A percentile compares a stretch with the other conserved stretches of the same genome.
phyloP scores from a whole-genome alignment of 176 grass and related monocot genomes.

The Hsuehochloa calcarea region DNA sequence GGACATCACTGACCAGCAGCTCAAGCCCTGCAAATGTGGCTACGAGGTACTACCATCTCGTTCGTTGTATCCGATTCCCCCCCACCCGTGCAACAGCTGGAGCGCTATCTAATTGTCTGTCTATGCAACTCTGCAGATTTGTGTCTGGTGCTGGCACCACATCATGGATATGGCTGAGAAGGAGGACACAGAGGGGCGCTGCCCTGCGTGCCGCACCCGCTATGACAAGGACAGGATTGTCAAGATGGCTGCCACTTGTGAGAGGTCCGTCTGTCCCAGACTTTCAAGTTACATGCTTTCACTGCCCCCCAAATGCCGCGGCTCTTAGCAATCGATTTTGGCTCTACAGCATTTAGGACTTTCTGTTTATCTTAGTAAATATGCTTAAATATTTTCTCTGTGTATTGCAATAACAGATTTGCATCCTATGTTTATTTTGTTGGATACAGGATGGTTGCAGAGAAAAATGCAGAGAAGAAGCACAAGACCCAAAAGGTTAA shows the following conservation, averaged over 20 bases:
- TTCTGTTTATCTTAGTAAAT: no score
- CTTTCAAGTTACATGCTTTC: background rate
- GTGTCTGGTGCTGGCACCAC: constrained; percentile 99
- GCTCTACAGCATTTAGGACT: no score
- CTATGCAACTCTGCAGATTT: constrained; percentile 53
- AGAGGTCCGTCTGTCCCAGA: constrained; percentile 44
- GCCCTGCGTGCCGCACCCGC: constrained; percentile 74
- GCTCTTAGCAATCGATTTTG: background rate
- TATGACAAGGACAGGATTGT: constrained; percentile 98
- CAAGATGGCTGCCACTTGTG: constrained; percentile 77
- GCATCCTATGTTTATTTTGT: background rate
- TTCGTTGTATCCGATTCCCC: background rate
- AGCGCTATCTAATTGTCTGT: background rate
- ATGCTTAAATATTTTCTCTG: no score
- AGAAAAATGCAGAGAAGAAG: constrained; percentile 78
- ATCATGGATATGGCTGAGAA: constrained; percentile 98
- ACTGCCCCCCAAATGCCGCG: background rate
- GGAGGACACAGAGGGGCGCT: constrained; percentile 86
- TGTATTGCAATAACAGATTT: background rate
- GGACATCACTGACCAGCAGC: constrained; percentile 96
- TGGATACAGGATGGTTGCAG: constrained; percentile 61
- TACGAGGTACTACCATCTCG: constrained; percentile 54
- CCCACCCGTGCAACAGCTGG: background rate
- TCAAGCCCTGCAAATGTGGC: constrained; percentile 96
- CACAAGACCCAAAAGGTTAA: constrained; percentile 80